These are phyloP conservation scores for Ambrosiella xylebori DNA, from an alignment of 2,329 filamentous ascomycete species.

Conservation along the genomic window DNA sequence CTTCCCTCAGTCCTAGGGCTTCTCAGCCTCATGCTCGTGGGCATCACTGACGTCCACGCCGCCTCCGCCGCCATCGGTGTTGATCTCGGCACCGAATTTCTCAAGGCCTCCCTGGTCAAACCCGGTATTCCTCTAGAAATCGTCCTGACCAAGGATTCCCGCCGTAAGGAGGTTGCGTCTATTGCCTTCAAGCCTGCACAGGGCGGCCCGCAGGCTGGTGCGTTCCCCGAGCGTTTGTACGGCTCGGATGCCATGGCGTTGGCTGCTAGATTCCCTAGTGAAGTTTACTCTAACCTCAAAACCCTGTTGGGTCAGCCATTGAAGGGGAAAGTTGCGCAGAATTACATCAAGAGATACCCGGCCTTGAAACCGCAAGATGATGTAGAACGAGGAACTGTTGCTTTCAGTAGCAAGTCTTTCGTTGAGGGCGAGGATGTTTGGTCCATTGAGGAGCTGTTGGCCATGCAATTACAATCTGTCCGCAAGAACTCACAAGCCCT, in stretches of 20 bases:
- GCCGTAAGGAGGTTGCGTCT: conserved; percentile 82
- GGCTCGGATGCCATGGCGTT: conserved; percentile 83
- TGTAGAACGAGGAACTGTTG: conserved; percentile 47
- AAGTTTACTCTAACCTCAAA: conserved; percentile 92
- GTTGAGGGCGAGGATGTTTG: conserved; percentile 43
- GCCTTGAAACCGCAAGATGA: conserved; percentile 40
- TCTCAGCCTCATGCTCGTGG: conserved; percentile 21
- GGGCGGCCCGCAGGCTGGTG: conserved; percentile 43
- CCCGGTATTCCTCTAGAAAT: conserved; percentile 95
- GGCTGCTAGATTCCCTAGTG: conserved; percentile 70
- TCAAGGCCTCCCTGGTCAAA: conserved; percentile 92
- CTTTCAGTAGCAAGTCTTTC: conserved; percentile 64
- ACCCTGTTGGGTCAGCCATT: conserved; percentile 60
- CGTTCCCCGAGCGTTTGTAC: conserved; percentile 77
- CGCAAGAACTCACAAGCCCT: conserved; percentile 72
- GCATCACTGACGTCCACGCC: conserved; percentile 33
- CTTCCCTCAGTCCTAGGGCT: conserved; percentile 13
- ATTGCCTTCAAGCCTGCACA: conserved; percentile 84
- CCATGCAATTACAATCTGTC: conserved; percentile 90
- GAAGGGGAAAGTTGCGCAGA: conserved; percentile 42
- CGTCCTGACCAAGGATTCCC: conserved; percentile 91
- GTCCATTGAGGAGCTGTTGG: conserved; percentile 82
- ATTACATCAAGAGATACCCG: conserved; percentile 63
- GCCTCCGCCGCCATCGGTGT: conserved; percentile 69
- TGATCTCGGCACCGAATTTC: conserved; percentile 89